phyloP scores from a whole-genome alignment of 179 eudicot species.

The Silene vulgaris region DNA sequence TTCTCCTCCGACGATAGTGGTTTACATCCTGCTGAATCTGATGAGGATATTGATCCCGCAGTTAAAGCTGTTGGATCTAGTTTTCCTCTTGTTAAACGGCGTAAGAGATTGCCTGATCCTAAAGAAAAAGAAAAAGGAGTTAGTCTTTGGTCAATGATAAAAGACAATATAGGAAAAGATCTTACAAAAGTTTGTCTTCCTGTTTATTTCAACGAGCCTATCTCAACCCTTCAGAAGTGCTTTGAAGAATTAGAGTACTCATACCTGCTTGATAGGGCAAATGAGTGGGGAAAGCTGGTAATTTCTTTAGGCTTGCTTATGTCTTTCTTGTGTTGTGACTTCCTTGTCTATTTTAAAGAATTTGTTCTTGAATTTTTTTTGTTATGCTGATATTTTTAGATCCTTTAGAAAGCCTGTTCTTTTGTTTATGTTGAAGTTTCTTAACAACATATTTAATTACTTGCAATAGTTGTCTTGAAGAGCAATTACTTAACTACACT shows the following conservation, averaged over 20 bases:
- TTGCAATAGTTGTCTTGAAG: neutral
- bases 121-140: conserved; percentile 90
- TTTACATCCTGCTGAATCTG: conserved; percentile 43
- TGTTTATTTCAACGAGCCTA: conserved; percentile 90
- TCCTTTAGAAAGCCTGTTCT: neutral
- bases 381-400: neutral
- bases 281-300: conserved; percentile 88
- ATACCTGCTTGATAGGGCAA: conserved; percentile 87
- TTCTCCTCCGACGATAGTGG: conserved; percentile 80
- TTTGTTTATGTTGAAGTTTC: neutral
- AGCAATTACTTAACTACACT: neutral
- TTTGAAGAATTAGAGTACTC: conserved; percentile 95
- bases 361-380: neutral
- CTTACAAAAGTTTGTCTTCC: conserved; percentile 96
- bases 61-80: conserved; percentile 51
- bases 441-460: neutral
- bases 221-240: conserved; percentile 91
- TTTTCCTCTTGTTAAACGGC: conserved; percentile 66
- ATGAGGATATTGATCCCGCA: conserved; percentile 56
- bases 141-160: conserved; percentile 95
- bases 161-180: conserved; percentile 96
- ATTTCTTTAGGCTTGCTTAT: conserved; percentile 23
- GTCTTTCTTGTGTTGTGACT: neutral
- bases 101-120: conserved; percentile 87
- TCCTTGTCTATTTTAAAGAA: neutral